phyloP scores from a whole-genome alignment of 495 filamentous ascomycete genomes.

The Pseudomonodictys pantanalensis region DNA sequence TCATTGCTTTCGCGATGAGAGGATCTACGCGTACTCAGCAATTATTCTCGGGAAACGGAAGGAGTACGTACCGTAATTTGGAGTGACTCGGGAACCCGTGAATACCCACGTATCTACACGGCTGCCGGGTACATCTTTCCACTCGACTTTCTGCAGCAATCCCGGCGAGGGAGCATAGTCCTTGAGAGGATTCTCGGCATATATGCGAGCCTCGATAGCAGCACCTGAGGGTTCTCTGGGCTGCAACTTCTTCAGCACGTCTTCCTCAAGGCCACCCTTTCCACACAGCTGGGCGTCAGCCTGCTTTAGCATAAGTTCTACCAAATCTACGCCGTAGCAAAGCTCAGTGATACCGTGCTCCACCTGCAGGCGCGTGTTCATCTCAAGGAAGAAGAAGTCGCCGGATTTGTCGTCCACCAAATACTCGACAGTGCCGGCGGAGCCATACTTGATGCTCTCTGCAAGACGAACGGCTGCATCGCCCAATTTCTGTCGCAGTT shows the following conservation, averaged over 20 bases:
- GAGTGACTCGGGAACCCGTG: constrained; percentile 52
- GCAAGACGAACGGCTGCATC: constrained; percentile 53
- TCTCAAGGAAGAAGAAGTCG: constrained; percentile 65
- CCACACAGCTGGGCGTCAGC: constrained; percentile 48
- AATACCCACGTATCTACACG: constrained; percentile 64
- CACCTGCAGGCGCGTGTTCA: constrained; percentile 67
- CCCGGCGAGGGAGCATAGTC: constrained; percentile 59
- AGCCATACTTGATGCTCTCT: constrained; percentile 54
- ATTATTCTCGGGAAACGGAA: not conserved
- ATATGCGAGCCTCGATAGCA: constrained; percentile 61
- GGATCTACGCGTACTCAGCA: constrained; percentile 45
- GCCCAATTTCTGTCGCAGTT: constrained; percentile 49
- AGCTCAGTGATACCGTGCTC: constrained; percentile 66
- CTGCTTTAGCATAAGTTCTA: constrained; percentile 54
- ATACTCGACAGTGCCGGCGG: constrained; percentile 63
- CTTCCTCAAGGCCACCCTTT: constrained; percentile 43
- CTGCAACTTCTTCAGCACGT: constrained; percentile 41
- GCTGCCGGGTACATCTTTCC: constrained; percentile 44
- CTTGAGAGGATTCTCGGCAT: constrained; percentile 58
- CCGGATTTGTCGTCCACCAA: constrained; percentile 59
- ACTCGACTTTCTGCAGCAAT: constrained; percentile 55
- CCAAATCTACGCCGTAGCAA: constrained; percentile 58
- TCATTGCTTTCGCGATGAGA: constrained; percentile 62
- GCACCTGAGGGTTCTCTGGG: constrained; percentile 42
- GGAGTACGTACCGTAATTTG: constrained; percentile 49